Percentiles rank a stretch among this genome's conserved stretches.
phyloP scores from a whole-genome alignment of 306 rosid genomes.

The Lathyrus oleraceus region DNA sequence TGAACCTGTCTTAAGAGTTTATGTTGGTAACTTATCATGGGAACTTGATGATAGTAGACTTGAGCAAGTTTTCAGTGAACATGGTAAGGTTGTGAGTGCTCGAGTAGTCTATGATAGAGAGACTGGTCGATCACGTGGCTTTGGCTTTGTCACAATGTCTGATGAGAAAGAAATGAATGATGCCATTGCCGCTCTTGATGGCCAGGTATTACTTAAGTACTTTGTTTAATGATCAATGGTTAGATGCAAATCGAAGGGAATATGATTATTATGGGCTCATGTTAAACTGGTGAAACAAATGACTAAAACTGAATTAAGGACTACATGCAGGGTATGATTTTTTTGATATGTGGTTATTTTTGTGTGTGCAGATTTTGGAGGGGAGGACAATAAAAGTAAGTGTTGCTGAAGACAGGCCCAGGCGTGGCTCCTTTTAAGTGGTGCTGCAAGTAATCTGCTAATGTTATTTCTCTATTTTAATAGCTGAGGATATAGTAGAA shows the following conservation, averaged over 20 bases:
- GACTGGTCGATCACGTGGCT: slow-evolving; percentile 93
- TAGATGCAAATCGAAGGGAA: slow-evolving; percentile 17
- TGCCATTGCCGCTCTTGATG: slow-evolving; percentile 94
- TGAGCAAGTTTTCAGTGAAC: slow-evolving; percentile 80
- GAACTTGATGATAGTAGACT: slow-evolving; percentile 63
- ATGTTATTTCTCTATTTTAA: slow-evolving; percentile 23
- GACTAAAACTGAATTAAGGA: neutral
- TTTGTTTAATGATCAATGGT: slow-evolving; percentile 7
- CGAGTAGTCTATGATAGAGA: slow-evolving; percentile 87
- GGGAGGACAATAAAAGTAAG: slow-evolving; percentile 88
- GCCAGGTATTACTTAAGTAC: slow-evolving; percentile 66
- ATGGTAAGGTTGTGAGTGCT: slow-evolving; percentile 77
- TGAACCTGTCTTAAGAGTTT: slow-evolving; percentile 55
- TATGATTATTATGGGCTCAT: slow-evolving; percentile 5
- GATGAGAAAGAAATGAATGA: slow-evolving; percentile 79
- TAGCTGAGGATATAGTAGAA: slow-evolving; percentile 48
- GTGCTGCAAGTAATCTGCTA: slow-evolving; percentile 34
- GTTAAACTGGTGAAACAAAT: neutral
- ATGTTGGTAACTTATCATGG: slow-evolving; percentile 96
- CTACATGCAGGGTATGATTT: neutral
- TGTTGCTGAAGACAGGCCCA: slow-evolving; percentile 84
- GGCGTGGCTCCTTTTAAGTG: slow-evolving; percentile 62
- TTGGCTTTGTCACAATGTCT: slow-evolving; percentile 88
- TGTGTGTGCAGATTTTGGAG: slow-evolving; percentile 69
- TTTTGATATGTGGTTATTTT: slow-evolving; percentile 33